Evolutionary conservation across 116 monocot genomes (phyloP), one percentile per base, ranked within the genome.

Genomic region (Posidonia oceanica): DNA sequence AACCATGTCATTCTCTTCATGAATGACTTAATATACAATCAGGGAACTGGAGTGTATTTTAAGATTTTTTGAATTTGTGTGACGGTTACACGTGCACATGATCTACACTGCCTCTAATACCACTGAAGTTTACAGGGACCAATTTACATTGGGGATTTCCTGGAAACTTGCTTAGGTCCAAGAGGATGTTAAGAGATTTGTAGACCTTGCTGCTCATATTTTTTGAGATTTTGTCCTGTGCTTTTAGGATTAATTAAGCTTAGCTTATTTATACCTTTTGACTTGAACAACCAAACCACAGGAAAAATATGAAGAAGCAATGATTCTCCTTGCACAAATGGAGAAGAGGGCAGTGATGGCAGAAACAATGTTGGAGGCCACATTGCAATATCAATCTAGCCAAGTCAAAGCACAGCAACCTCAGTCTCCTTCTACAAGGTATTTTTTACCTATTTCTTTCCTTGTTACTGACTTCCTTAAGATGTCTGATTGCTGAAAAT

Each of bases 321-420:
- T 82, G 78, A 63, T 60, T 67, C 69, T 69, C 67, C 75, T 97
- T 57, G 71, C 85, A 36, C 82, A 89, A 82, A 87, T 87, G 87
- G 97, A 97, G 73, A 87, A 92, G 71, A 89, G 97, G 57, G 97
- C 92, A 18, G 85, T 92, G 3, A 97, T 97, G 97, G 97, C 97
- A 53, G 97, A 97, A 72, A 89, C 89, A 52, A 92, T 89, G 89
- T 76, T 97, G 78, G 97, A 97, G 77, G 97, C 97, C 64, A 97
- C 97, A 51, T 70, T 97, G 73, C 97, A 97, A 71, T 92, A 97
- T 54, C 92, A 97, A 72, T 80, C 92, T 64, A 79, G 97, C 75
- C 97, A 97, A 71, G 73, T 71, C 11, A 92, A 89, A 77, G 89
- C 84, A 56, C 87, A 83, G 3, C 82, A 73, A 55, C 74, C 85